Evolutionary conservation across 441 rosid species (phyloP).

Genomic region (Syzygium malaccense): DNA sequence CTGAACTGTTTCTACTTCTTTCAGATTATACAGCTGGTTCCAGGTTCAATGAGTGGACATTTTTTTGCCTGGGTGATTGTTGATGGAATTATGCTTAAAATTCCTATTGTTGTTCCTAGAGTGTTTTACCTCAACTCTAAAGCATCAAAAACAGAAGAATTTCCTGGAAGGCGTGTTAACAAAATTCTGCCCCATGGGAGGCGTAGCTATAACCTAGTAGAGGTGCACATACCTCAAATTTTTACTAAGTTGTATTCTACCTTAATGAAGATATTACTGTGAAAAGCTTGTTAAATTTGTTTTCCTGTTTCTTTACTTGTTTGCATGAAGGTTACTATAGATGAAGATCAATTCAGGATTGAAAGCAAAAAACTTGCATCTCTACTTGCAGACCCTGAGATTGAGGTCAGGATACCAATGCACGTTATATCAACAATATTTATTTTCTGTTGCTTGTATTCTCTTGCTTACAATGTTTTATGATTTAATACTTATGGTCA

Average conservation of each 20-base stretch:
- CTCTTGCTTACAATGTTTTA: not conserved
- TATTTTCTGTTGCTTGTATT: not conserved
- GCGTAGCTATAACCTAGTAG: slow-evolving; percentile 64
- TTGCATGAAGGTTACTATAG: slow-evolving; percentile 40
- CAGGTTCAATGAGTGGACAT: slow-evolving; percentile 51
- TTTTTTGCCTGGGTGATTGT: slow-evolving; percentile 91
- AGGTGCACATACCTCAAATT: slow-evolving; percentile 42
- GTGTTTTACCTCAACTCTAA: slow-evolving; percentile 82
- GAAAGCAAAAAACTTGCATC: slow-evolving; percentile 80
- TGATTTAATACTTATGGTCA: not conserved
- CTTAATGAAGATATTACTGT: not conserved
- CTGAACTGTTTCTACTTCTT: slow-evolving; percentile 8
- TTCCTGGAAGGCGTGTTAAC: slow-evolving; percentile 84
- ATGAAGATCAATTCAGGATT: slow-evolving; percentile 67
- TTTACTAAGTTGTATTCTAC: not conserved
- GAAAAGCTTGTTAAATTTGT: slow-evolving; percentile 3
- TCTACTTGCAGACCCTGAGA: slow-evolving; percentile 93
- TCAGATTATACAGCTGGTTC: slow-evolving; percentile 88
- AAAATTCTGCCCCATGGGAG: slow-evolving; percentile 91
- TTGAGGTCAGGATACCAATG: slow-evolving; percentile 59
- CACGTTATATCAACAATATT: not conserved
- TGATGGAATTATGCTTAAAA: slow-evolving; percentile 90
- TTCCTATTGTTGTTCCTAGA: slow-evolving; percentile 77
- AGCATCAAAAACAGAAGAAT: slow-evolving; percentile 49
- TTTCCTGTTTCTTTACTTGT: not conserved